These are phyloP conservation scores for Sedum album DNA, from an alignment of 164 flowering plant genomes.

Conservation along the genomic window DNA sequence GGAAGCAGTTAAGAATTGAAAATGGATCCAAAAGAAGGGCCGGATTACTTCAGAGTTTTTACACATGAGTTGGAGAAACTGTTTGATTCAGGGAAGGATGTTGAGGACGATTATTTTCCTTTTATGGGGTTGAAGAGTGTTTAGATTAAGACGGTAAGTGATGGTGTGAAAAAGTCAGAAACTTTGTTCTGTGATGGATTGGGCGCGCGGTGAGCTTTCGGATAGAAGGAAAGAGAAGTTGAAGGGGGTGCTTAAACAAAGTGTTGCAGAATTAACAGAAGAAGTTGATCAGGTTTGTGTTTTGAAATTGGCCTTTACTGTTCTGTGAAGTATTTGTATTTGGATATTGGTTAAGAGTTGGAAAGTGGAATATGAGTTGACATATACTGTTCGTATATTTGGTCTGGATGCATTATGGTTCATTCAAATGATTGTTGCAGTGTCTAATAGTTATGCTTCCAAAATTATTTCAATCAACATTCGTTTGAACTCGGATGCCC, in stretches of 20 bases:
- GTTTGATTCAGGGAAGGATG: conserved; percentile 31
- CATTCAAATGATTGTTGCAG: no score
- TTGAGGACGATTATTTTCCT: conserved; percentile 27
- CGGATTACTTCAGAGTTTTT: conserved; percentile 50
- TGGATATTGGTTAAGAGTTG: neutral
- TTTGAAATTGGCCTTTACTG: neutral
- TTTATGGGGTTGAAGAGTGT: conserved; percentile 9
- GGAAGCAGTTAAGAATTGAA: no score
- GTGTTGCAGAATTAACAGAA: conserved; percentile 32
- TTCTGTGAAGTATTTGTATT: neutral
- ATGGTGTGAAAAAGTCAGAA: conserved; percentile 14
- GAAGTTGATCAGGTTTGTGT: conserved; percentile 68
- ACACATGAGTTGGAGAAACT: conserved; percentile 31
- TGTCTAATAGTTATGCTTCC: no score
- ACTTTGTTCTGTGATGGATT: conserved; percentile 30
- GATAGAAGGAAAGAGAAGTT: conserved; percentile 39
- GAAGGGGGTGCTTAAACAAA: conserved; percentile 36
- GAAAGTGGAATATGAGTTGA: neutral
- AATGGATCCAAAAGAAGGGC: conserved; percentile 27
- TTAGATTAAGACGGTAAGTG: conserved; percentile 14
- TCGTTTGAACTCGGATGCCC: no score
- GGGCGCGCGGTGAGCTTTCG: conserved; percentile 34
- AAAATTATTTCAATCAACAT: no score
- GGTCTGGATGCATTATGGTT: neutral
- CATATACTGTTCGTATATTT: neutral